A percentile compares a stretch with the other conserved stretches of the same genome.
These are phyloP conservation scores for Drechslerella coelobrocha DNA, from an alignment of 2,329 filamentous ascomycete species.

Conservation along the genomic window DNA sequence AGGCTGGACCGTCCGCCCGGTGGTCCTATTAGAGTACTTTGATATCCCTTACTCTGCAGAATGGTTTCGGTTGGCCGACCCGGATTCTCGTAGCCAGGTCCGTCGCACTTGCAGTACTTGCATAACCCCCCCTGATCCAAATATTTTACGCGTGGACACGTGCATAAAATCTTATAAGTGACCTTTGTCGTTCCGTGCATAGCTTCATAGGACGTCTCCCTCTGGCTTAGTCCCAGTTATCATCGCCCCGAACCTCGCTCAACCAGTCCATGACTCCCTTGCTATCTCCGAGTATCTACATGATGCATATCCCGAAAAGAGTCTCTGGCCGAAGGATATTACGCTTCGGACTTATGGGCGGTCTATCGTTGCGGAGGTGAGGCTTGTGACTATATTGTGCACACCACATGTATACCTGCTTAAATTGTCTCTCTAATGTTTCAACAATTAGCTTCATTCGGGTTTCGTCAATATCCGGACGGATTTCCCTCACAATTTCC, in stretches of 20 bases:
- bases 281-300: slow-evolving; percentile 38
- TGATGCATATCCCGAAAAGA: slow-evolving; percentile 35
- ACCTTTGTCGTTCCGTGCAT: background rate
- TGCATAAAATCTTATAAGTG: background rate
- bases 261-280: slow-evolving; percentile 40
- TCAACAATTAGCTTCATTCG: slow-evolving; percentile 27
- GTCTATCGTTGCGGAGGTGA: slow-evolving; percentile 42
- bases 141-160: too few relatives aligned
- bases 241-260: slow-evolving; percentile 12
- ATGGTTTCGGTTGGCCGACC: slow-evolving; percentile 33
- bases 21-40: slow-evolving; percentile 38
- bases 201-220: slow-evolving; percentile 35
- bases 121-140: too few relatives aligned
- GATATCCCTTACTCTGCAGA: slow-evolving; percentile 41
- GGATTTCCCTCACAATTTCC: slow-evolving; percentile 39
- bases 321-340: slow-evolving; percentile 24
- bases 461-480: slow-evolving; percentile 38
- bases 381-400: background rate
- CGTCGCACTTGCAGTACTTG: background rate
- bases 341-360: slow-evolving; percentile 30
- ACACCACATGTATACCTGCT: background rate
- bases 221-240: slow-evolving; percentile 39
- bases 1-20: slow-evolving; percentile 46
- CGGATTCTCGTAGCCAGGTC: slow-evolving; percentile 27
- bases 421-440: background rate